phyloP scores from a whole-genome alignment of 768 basidiomycete genomes.

The Russula olivacea region DNA sequence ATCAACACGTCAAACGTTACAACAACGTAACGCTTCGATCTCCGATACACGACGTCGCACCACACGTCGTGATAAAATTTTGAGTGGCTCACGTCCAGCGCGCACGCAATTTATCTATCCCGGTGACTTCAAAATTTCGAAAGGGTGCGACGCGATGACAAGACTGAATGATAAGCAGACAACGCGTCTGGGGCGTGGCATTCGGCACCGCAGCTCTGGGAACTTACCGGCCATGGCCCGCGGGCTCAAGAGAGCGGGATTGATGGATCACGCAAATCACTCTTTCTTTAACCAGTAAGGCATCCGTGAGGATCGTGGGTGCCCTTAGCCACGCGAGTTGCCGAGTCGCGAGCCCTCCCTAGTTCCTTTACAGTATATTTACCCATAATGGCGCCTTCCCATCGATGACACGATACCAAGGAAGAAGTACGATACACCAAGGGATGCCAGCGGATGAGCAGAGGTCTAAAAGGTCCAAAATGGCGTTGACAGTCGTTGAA shows the following conservation, averaged over 20 bases:
- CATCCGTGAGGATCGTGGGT: background rate
- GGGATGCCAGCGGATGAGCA: background rate
- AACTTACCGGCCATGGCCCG: background rate
- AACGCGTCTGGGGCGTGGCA: slow-evolving; percentile 9
- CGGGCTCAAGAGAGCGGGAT: slow-evolving; percentile 5
- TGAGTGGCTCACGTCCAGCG: background rate
- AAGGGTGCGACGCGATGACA: slow-evolving; percentile 1
- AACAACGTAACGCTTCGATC: slow-evolving; percentile 16
- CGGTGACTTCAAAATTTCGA: background rate
- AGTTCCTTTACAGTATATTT: background rate
- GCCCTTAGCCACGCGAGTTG: slow-evolving; percentile 14
- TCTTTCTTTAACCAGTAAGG: background rate
- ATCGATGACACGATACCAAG: background rate
- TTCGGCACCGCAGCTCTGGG: background rate
- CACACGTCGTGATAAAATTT: background rate
- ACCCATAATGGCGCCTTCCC: background rate
- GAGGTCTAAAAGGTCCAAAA: too few species aligned
- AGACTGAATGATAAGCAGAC: slow-evolving; percentile 3
- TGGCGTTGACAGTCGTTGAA: background rate
- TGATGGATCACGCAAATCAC: slow-evolving; percentile 14
- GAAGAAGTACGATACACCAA: background rate
- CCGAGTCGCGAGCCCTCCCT: slow-evolving; percentile 1
- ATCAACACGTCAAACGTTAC: slow-evolving; percentile 12
- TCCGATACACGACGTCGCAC: background rate
- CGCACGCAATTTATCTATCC: background rate